These are phyloP conservation scores for Cryptosporidium parvum DNA, from an alignment of 169 alveolate species.

Conservation along the genomic window DNA sequence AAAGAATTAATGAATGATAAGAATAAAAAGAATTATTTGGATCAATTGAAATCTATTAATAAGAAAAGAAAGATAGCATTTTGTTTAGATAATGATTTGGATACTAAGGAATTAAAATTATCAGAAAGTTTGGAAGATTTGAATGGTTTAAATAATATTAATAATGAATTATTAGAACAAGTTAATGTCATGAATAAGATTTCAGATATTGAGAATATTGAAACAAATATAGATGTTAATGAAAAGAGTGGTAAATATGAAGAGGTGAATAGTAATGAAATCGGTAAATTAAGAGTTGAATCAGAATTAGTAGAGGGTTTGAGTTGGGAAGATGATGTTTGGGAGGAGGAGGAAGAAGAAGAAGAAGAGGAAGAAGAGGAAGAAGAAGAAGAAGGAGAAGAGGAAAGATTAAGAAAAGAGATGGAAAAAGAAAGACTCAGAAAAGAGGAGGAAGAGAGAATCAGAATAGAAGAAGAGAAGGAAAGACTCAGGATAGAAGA, in stretches of 20 bases:
- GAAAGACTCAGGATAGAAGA: not conserved
- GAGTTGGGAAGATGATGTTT: conserved; percentile 9
- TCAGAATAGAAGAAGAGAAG: no score
- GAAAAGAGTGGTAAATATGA: not conserved
- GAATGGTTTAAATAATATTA: not conserved
- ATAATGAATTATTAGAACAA: not conserved
- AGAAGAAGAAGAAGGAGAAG: not conserved
- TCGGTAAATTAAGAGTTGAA: not conserved
- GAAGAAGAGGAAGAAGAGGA: not conserved
- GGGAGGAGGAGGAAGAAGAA: not conserved
- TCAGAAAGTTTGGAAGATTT: not conserved
- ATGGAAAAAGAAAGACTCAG: not conserved
- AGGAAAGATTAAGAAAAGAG: not conserved
- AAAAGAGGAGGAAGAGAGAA: no score
- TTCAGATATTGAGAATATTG: not conserved
- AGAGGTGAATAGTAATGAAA: not conserved
- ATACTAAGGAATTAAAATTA: not conserved
- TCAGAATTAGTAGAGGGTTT: not conserved
- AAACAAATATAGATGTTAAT: not conserved
- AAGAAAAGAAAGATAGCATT: not conserved
- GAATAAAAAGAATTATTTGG: not conserved
- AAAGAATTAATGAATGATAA: not conserved
- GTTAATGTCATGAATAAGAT: not conserved
- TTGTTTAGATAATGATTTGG: not conserved
- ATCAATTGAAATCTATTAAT: not conserved